These are phyloP conservation scores for Picochlorum sp. DNA, from an alignment of 139 green algal genomes.

Conservation along the genomic window DNA sequence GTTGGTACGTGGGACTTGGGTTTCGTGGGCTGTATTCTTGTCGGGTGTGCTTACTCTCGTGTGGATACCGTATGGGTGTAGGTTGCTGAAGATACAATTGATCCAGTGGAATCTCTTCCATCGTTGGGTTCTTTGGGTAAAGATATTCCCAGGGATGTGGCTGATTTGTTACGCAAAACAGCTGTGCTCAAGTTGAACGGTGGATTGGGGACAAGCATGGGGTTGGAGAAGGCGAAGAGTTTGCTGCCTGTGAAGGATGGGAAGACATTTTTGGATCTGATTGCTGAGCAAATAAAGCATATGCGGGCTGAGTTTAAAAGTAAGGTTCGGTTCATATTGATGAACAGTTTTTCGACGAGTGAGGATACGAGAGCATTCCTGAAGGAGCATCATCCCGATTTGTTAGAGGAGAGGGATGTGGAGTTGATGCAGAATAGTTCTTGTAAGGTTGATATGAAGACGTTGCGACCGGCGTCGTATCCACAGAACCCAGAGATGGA, in stretches of 20 bases:
- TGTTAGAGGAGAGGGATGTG: constrained; percentile 56
- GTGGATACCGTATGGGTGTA: constrained; percentile 21
- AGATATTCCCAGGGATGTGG: neutral
- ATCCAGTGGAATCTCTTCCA: constrained; percentile 54
- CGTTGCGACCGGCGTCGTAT: constrained; percentile 49
- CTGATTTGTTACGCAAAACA: constrained; percentile 59
- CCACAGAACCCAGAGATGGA: constrained; percentile 61
- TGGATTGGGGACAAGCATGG: constrained; percentile 85
- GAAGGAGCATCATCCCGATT: constrained; percentile 47
- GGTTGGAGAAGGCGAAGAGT: constrained; percentile 85
- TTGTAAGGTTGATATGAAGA: constrained; percentile 73
- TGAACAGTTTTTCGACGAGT: constrained; percentile 85
- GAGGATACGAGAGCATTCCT: constrained; percentile 73
- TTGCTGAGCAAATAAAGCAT: constrained; percentile 83
- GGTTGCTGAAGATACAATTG: constrained; percentile 65
- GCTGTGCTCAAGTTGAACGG: constrained; percentile 91
- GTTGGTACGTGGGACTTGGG: constrained; percentile 43
- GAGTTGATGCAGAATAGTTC: constrained; percentile 89
- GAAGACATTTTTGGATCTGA: constrained; percentile 92
- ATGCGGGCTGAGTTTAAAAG: constrained; percentile 52
- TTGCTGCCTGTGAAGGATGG: constrained; percentile 77
- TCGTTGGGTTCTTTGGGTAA: constrained; percentile 36
- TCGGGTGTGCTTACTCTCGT: neutral
- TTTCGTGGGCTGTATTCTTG: neutral
- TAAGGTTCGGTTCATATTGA: constrained; percentile 72